Percentiles rank a stretch among this genome's conserved stretches.
phyloP scores from a whole-genome alignment of 805 yeast species.

The Saccharomycopsis schoenii region DNA sequence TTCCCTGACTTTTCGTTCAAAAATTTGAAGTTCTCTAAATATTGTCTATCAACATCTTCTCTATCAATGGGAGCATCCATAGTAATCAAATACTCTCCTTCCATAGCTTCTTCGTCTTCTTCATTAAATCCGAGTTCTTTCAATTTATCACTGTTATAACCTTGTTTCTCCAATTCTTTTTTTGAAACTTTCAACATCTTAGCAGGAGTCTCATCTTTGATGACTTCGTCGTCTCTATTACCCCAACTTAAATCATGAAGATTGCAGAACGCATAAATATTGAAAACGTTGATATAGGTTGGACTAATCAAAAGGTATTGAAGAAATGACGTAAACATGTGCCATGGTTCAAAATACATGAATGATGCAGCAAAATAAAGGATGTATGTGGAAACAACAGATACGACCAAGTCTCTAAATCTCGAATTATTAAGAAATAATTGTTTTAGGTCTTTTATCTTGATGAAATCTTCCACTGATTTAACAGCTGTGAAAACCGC shows the following conservation, averaged over 20 bases:
- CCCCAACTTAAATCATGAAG: conserved; percentile 98
- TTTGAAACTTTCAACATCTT: conserved; percentile 26
- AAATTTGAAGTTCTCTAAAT: conserved; percentile 51
- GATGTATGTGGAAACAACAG: conserved; percentile 74
- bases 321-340: conserved; percentile 76
- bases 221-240: conserved; percentile 69
- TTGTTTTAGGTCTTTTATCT: conserved; percentile 25
- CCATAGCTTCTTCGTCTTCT: conserved; percentile 27
- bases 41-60: conserved; percentile 66
- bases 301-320: conserved; percentile 85
- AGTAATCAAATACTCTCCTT: conserved; percentile 10
- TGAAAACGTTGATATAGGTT: conserved; percentile 79
- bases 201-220: conserved; percentile 9
- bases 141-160: conserved; percentile 50
- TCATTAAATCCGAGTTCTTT: background rate
- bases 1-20: conserved; percentile 32
- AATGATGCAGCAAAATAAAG: conserved; percentile 72
- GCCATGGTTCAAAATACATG: conserved; percentile 83
- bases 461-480: conserved; percentile 46
- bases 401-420: conserved; percentile 81
- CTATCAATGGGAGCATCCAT: conserved; percentile 67
- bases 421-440: conserved; percentile 55
- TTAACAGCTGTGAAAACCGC: conserved; percentile 71
- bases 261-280: conserved; percentile 92
- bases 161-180: conserved; percentile 71